These are phyloP conservation scores for Hygrophorus russula DNA, from an alignment of 768 basidiomycete species.

Conservation along the genomic window DNA sequence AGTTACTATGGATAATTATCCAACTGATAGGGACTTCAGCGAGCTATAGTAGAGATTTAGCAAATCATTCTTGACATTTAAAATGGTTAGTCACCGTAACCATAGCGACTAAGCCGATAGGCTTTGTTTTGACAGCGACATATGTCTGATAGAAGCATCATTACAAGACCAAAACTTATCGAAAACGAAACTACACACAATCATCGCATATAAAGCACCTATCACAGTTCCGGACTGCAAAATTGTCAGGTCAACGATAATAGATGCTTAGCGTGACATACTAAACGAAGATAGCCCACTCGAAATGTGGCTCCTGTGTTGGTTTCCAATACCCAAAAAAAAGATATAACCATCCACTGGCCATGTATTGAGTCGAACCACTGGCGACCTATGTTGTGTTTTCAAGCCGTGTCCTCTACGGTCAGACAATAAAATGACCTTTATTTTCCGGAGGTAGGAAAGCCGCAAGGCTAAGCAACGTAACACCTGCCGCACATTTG, in stretches of 20 bases:
- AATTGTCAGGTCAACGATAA: not conserved
- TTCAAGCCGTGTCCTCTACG: no score
- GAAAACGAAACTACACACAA: constrained; percentile 12
- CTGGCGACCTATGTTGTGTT: constrained; percentile 15
- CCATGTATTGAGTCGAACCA: constrained; percentile 29
- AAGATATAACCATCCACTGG: constrained; percentile 41
- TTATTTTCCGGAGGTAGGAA: constrained; percentile 21
- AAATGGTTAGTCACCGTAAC: constrained; percentile 22
- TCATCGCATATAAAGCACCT: constrained; percentile 21
- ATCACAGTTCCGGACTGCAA: constrained; percentile 20
- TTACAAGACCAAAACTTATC: not conserved
- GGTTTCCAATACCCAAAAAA: constrained; percentile 40
- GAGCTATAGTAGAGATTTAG: constrained; percentile 14
- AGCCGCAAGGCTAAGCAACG: constrained; percentile 28
- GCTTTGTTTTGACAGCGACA: constrained; percentile 26
- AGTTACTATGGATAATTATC: constrained; percentile 26
- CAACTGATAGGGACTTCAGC: constrained; percentile 35
- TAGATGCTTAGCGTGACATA: constrained; percentile 10
- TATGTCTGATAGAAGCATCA: constrained; percentile 19
- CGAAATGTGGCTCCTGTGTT: constrained; percentile 43
- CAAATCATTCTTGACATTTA: not conserved
- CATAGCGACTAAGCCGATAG: constrained; percentile 28
- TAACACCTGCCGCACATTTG: constrained; percentile 34
- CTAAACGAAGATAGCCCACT: constrained; percentile 32
- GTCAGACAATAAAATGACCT: no score